These are phyloP conservation scores for Verticillium isaacii DNA, from an alignment of 2,329 filamentous ascomycete species.

Conservation along the genomic window DNA sequence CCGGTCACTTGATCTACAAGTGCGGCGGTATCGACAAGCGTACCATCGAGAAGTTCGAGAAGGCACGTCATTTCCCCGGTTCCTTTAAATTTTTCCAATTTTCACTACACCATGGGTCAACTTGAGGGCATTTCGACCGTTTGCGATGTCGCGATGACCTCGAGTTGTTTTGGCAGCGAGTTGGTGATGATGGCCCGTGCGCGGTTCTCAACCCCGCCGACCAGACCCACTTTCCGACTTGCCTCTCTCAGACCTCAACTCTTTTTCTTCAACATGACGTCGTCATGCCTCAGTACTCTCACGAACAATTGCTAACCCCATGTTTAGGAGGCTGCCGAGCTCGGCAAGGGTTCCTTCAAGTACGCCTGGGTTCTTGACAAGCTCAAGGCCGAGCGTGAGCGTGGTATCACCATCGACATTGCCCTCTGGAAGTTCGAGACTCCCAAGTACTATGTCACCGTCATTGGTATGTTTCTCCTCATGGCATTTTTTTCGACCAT, in stretches of 20 bases:
- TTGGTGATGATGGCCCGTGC: conserved; percentile 2
- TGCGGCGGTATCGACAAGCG: conserved; percentile 66
- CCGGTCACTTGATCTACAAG: conserved; percentile 98
- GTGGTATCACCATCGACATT: conserved; percentile 99
- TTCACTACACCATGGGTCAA: too few species aligned
- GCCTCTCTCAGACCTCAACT: too few species aligned
- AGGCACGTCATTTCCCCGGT: conserved; percentile 27
- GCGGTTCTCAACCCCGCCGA: too few species aligned
- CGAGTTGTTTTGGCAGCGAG: not conserved
- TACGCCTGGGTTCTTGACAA: conserved; percentile 97
- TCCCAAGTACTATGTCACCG: conserved; percentile 94
- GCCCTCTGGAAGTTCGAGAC: conserved; percentile 99
- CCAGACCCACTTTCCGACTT: too few species aligned
- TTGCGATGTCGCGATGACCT: too few species aligned
- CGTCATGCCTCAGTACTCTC: too few species aligned
- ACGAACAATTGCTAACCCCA: too few species aligned
- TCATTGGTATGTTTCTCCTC: conserved; percentile 69
- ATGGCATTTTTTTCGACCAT: too few species aligned
- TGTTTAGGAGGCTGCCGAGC: conserved; percentile 86
- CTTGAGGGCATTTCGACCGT: too few species aligned
- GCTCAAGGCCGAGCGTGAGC: conserved; percentile 99
- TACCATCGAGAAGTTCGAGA: conserved; percentile 99
- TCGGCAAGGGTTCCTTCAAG: conserved; percentile 99
- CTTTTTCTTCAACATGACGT: too few species aligned
- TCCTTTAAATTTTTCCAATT: too few species aligned